These are phyloP conservation scores for Neurospora sp. DNA, from an alignment of 495 filamentous ascomycete genomes.

Conservation along the genomic window DNA sequence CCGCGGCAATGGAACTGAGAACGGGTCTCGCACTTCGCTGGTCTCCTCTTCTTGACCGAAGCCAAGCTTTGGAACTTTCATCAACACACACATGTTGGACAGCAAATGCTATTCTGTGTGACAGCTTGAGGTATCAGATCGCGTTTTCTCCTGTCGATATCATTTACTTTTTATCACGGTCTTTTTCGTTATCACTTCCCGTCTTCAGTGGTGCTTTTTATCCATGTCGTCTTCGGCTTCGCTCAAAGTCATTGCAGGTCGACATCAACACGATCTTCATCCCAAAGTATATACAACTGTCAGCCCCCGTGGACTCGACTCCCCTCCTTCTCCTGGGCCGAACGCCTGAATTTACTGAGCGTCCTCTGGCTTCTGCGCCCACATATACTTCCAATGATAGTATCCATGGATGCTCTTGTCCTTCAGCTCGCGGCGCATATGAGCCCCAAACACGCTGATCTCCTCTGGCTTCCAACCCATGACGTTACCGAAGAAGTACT, in stretches of 20 bases:
- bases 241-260: background rate
- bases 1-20: background rate
- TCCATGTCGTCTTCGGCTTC: background rate
- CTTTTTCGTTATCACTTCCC: background rate
- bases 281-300: background rate
- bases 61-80: background rate
- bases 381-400: slow-evolving; percentile 17
- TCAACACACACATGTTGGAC: background rate
- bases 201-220: background rate
- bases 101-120: background rate
- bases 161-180: background rate
- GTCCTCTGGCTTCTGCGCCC: slow-evolving; percentile 21
- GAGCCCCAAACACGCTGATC: slow-evolving; percentile 9
- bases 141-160: background rate
- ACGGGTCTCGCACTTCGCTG: background rate
- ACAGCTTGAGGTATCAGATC: background rate
- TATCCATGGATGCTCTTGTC: slow-evolving; percentile 10
- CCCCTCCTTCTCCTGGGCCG: background rate
- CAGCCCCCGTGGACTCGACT: background rate
- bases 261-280: background rate
- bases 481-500: slow-evolving; percentile 21
- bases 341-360: background rate
- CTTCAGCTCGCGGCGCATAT: slow-evolving; percentile 11
- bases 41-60: background rate
- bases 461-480: slow-evolving; percentile 18